Percentiles rank a stretch among this genome's conserved stretches.
phyloP scores from a whole-genome alignment of 2,329 filamentous ascomycete species.

The Tolypocladium guangdongense region DNA sequence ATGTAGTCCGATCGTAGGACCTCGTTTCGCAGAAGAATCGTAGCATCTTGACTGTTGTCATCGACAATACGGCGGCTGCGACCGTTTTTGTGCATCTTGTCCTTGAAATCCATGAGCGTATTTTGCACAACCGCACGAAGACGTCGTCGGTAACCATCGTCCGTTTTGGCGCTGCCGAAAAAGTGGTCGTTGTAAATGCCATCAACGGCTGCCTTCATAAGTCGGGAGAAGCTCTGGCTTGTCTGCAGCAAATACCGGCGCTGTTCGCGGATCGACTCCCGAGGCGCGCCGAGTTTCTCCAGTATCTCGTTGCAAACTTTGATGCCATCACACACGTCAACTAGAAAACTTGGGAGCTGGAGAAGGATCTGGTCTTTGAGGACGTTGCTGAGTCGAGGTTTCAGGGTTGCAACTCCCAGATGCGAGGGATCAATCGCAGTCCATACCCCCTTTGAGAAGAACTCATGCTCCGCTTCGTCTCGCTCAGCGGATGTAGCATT shows the following conservation, averaged over 20 bases:
- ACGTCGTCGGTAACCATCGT: slow-evolving; percentile 26
- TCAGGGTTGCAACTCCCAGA: slow-evolving; percentile 37
- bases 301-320: slow-evolving; percentile 25
- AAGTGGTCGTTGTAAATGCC: slow-evolving; percentile 41
- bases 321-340: slow-evolving; percentile 28
- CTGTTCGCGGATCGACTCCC: slow-evolving; percentile 35
- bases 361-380: slow-evolving; percentile 34
- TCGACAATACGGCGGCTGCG: slow-evolving; percentile 24
- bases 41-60: not conserved
- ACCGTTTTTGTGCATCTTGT: slow-evolving; percentile 29
- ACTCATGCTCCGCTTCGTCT: slow-evolving; percentile 27
- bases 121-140: slow-evolving; percentile 45
- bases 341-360: slow-evolving; percentile 33
- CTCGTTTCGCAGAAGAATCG: not conserved
- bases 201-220: slow-evolving; percentile 35
- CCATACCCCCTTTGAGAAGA: slow-evolving; percentile 34
- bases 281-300: slow-evolving; percentile 34
- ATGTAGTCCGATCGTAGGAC: slow-evolving; percentile 8
- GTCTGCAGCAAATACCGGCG: slow-evolving; percentile 33
- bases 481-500: slow-evolving; percentile 20
- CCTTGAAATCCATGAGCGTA: slow-evolving; percentile 26
- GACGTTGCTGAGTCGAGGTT: slow-evolving; percentile 37
- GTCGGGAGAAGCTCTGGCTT: slow-evolving; percentile 29
- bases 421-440: slow-evolving; percentile 17
- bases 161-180: slow-evolving; percentile 28